Percentiles rank a stretch among this genome's conserved stretches.
phyloP scores from a whole-genome alignment of 805 yeast species.

The Yarrowia porcina region DNA sequence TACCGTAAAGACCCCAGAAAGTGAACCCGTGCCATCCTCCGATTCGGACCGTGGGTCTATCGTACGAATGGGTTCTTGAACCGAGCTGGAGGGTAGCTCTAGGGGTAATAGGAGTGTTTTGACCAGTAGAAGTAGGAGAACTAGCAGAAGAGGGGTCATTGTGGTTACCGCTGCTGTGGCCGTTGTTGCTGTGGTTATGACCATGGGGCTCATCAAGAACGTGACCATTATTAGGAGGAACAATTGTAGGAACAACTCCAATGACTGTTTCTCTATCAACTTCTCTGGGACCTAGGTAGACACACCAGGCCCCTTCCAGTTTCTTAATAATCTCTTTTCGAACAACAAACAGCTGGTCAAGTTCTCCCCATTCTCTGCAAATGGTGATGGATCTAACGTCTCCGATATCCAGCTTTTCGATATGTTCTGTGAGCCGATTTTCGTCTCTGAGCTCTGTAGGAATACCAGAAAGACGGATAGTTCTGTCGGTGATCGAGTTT shows the following conservation, averaged over 20 bases:
- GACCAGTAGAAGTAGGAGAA: not conserved
- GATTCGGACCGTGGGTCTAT: conserved; percentile 60
- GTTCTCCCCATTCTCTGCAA: conserved; percentile 80
- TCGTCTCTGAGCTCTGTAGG: conserved; percentile 78
- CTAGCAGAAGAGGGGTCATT: not conserved
- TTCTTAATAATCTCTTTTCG: conserved; percentile 52
- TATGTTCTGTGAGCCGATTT: conserved; percentile 64
- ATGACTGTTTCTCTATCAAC: conserved; percentile 12
- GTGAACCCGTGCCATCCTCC: conserved; percentile 40
- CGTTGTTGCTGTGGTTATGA: not conserved
- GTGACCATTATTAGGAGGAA: not conserved
- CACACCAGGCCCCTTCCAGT: conserved; percentile 71
- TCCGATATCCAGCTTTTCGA: conserved; percentile 76
- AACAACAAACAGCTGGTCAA: conserved; percentile 62
- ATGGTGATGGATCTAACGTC: conserved; percentile 72
- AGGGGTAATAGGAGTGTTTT: conserved; percentile 8
- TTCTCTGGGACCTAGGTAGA: conserved; percentile 48
- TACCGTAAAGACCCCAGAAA: conserved; percentile 60
- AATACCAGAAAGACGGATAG: conserved; percentile 82
- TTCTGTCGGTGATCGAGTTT: conserved; percentile 85
- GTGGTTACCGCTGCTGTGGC: not conserved
- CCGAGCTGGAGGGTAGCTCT: conserved; percentile 29
- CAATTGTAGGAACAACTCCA: not conserved
- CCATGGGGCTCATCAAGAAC: not conserved
- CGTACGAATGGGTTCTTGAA: conserved; percentile 34